Base-by-base conservation (phyloP, 2,329 filamentous ascomycete species). In the Xylariales sp. region DNA sequence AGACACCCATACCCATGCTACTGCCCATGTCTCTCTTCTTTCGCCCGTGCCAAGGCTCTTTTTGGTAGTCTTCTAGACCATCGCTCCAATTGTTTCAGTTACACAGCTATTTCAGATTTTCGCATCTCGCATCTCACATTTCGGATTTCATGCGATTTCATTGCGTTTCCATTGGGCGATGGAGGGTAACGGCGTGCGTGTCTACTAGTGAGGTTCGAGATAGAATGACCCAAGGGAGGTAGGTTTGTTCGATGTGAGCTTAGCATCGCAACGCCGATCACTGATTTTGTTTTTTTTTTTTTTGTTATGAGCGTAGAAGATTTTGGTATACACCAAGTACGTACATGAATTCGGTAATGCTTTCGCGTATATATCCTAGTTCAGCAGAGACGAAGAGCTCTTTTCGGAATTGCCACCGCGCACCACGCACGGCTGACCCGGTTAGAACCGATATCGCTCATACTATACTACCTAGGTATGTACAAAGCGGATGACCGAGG, bases 371-470 rank as follows among this genome's bases (percentile, higher is more conserved):
- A 10, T 36, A 16, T n/a, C 50, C 30, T 53, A 36, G 39, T 41
- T 45, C 28, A 16, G 52, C 28, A 45, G 45, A 57, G 30, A 56
- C 34, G 36, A 63, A 34, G 23, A 23, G 34, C 61, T 16, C 14
- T 30, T 52, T 39, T 30, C 0, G 30, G 54, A n/a, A 62, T 36
- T 36, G 54, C n/a, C 41, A 32, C 43, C 18, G 46, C 36, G 36
- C 8, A 39, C 36, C 36, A 39, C 6, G 23, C 23, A 39, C 64
- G 34, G 50, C 45, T 56, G 36, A 23, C 23, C 23, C 23, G 23
- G 23, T 23, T 23, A 23, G 23, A 45, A 36, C 63, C 64, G 67
- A 69, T 67, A 36, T 67, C 67, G 67, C 63, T 69, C 53, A n/a
- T 32, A 34, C 23, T n/a, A 36, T 34, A 39, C 36, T 39, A 39